phyloP scores from a whole-genome alignment of 306 rosid species.

The Leucaena leucocephala region DNA sequence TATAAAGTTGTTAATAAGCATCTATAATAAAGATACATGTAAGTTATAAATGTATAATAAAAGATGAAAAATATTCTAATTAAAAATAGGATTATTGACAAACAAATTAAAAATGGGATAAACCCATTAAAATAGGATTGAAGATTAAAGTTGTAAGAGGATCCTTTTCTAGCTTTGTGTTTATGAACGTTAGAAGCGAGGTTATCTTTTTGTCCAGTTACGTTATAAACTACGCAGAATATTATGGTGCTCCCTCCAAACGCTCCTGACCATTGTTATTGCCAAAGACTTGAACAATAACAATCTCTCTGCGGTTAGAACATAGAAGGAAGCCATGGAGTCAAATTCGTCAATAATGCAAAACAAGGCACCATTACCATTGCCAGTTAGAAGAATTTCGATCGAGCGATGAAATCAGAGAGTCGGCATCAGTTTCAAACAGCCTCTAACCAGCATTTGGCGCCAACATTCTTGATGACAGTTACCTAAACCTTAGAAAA shows the following conservation, averaged over 20 bases:
- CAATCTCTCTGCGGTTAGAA: constrained; percentile 12
- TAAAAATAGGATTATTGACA: too few relatives aligned
- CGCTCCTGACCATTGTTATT: background rate
- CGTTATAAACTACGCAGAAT: background rate
- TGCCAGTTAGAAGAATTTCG: constrained; percentile 49
- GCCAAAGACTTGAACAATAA: constrained; percentile 33
- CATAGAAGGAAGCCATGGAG: background rate
- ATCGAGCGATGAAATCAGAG: constrained; percentile 56
- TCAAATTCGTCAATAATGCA: constrained; percentile 28
- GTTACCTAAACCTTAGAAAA: constrained; percentile 53
- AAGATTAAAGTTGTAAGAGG: background rate
- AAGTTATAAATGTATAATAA: background rate
- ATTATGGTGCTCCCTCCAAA: constrained; percentile 30
- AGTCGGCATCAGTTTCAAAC: constrained; percentile 66
- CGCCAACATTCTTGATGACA: constrained; percentile 43
- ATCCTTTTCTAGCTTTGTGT: background rate
- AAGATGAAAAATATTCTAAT: background rate
- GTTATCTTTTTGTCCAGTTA: constrained; percentile 33
- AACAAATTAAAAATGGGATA: too few relatives aligned
- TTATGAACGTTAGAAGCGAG: background rate
- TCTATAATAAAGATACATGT: background rate
- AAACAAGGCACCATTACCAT: constrained; percentile 47
- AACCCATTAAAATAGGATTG: background rate
- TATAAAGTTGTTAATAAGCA: too few relatives aligned
- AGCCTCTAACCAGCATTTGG: constrained; percentile 80